Evolutionary conservation across 352 stramenopile genomes (phyloP), one percentile per base, ranked within the genome.

Genomic region (Halophytophthora polymorphica): DNA sequence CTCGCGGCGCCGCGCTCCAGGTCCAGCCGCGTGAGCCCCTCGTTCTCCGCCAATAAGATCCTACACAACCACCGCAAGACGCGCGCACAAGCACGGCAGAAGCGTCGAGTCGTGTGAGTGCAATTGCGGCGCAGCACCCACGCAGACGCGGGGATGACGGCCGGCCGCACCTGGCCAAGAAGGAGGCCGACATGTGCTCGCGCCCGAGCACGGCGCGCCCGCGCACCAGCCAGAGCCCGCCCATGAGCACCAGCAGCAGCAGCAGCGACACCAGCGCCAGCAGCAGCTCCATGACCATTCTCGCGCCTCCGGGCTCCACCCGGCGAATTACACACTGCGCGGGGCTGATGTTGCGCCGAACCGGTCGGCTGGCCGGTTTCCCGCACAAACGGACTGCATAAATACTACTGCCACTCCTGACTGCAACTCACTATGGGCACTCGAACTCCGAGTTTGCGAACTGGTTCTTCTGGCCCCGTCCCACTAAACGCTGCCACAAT

Each of bases 11-110:
- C 82, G 42, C 81, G 74, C 50, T 92, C 81, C 4, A 92, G 60
- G 58, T 92, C 81, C 15, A 92, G 69, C 8, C 81, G 66, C 12
- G 81, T 92, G 22, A 86, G 71, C 0, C 68, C 69, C 21, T 86
- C 78, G n/a, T 70, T 69, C 28, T 86, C 71, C 25, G 73, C 61
- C 22, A 79, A 50, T 22, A 86, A 44, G 48, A 86, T 80, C 40
- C 73, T 82, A 19, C 18, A 34, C 19, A 13, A 18, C 4, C 2
- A 29, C 6, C 21, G 38, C n/a, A n/a, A n/a, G n/a, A n/a, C n/a
- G n/a, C n/a, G n/a, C n/a, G n/a, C n/a, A n/a, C n/a, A n/a, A n/a
- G n/a, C n/a, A n/a, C n/a, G n/a, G n/a, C n/a, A n/a, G n/a, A n/a
- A n/a, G n/a, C n/a, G n/a, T n/a, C n/a, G n/a, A n/a, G n/a, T n/a